phyloP scores from a whole-genome alignment of 2,329 filamentous ascomycete species.

The Apiospora saccharicola region DNA sequence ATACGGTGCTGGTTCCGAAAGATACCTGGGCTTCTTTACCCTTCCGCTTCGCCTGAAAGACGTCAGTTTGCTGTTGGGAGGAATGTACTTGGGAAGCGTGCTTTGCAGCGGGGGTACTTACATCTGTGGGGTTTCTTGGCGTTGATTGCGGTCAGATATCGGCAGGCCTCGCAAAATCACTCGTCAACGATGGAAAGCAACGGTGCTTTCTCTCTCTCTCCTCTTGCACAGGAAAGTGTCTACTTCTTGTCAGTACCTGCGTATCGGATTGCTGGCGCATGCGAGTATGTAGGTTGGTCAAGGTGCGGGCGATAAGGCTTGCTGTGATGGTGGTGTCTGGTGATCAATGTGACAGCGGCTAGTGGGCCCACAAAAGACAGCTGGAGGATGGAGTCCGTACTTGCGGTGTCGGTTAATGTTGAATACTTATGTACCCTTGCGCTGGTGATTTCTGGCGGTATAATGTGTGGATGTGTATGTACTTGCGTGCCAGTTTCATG shows the following conservation, averaged over 20 bases:
- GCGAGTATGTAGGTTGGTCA: background rate
- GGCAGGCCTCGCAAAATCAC: background rate
- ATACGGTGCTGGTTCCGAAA: background rate
- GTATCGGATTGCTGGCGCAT: background rate
- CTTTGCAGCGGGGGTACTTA: background rate
- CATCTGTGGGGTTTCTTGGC: background rate
- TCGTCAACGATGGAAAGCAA: background rate
- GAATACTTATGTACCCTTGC: background rate
- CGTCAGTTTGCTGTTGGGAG: background rate
- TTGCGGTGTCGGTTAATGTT: slow-evolving; percentile 4
- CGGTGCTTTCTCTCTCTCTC: background rate
- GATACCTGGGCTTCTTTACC: background rate
- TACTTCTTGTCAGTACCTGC: background rate
- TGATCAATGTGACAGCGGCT: slow-evolving; percentile 16
- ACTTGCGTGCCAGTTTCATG: background rate
- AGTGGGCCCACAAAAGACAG: background rate
- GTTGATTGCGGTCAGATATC: background rate
- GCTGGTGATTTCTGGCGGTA: background rate
- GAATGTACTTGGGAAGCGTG: background rate
- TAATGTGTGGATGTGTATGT: background rate
- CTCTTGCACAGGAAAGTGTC: background rate
- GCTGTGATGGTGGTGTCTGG: slow-evolving; percentile 5
- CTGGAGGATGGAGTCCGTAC: background rate
- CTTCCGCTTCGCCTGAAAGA: background rate
- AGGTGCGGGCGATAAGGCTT: slow-evolving; percentile 2